Conservation (phyloP, 192 early-diverging fungal genomes). For the Mortierella claussenii region DNA sequence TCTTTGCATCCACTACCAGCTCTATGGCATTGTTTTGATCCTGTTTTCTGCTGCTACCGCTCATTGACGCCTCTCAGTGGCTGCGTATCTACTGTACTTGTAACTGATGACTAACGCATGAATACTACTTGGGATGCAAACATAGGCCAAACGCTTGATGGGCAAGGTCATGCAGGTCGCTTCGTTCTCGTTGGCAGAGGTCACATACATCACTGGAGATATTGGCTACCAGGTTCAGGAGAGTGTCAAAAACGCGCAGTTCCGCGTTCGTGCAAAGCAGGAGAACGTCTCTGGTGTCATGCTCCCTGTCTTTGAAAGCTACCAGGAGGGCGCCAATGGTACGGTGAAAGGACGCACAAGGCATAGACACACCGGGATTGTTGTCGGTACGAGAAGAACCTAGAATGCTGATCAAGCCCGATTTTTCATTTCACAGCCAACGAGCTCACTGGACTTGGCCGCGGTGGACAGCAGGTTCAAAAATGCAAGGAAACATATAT, state of each 20-base stretch:
- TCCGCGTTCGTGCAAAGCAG: constrained; percentile 89
- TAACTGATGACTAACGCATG: no score
- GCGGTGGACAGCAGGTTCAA: constrained; percentile 97
- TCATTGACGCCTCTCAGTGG: no score
- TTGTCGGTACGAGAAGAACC: no score
- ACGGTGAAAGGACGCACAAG: background rate
- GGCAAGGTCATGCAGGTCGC: constrained; percentile 98
- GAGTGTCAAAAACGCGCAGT: constrained; percentile 89
- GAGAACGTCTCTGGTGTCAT: constrained; percentile 99
- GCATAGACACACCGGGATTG: background rate
- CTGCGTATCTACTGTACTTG: no score
- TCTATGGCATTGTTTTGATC: no score
- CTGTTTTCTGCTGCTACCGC: no score
- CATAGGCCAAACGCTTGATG: constrained; percentile 98
- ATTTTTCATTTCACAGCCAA: constrained; percentile 66
- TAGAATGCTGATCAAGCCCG: no score
- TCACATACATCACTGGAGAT: constrained; percentile 96
- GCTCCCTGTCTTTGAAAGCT: constrained; percentile 92
- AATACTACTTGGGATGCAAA: no score
- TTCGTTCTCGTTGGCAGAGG: constrained; percentile 97
- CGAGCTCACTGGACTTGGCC: constrained; percentile 98
- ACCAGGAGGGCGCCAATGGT: constrained; percentile 91
- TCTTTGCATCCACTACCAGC: no score
- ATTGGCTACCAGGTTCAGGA: constrained; percentile 98
- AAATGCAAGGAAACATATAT: constrained; percentile 94